phyloP scores from a whole-genome alignment of 2,329 filamentous ascomycete species.

The Aspergillus transmontanensis region DNA sequence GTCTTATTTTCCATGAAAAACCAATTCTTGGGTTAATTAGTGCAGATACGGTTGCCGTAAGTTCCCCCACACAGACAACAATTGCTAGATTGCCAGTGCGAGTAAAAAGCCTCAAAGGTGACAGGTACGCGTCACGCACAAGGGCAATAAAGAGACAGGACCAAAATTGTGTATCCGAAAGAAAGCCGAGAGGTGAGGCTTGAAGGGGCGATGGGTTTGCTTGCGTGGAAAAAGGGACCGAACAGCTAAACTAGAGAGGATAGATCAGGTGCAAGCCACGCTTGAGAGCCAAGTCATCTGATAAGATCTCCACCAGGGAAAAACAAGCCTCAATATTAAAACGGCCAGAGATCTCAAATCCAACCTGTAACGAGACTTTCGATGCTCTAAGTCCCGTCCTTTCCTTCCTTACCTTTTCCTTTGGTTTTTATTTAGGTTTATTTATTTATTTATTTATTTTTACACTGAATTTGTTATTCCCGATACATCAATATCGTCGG shows the following conservation, averaged over 20 bases:
- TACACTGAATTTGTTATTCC: not conserved
- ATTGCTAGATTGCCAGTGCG: not conserved
- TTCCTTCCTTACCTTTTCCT: not conserved
- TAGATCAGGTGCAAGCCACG: not conserved
- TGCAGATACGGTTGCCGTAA: too few species aligned
- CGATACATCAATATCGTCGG: not conserved
- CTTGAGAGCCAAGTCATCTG: conserved; percentile 6
- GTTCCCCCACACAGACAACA: not conserved
- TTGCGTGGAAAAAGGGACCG: not conserved
- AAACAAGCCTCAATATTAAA: conserved; percentile 2
- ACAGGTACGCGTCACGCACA: not conserved
- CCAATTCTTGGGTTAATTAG: not conserved
- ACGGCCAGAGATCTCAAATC: not conserved
- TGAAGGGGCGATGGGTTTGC: not conserved
- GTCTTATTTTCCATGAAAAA: not conserved
- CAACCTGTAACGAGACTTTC: not conserved
- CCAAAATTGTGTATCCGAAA: conserved; percentile 1
- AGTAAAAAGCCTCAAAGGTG: not conserved
- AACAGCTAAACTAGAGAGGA: not conserved
- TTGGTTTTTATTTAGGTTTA: not conserved
- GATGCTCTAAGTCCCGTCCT: not conserved
- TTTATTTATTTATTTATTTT: too few species aligned
- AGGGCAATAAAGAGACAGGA: not conserved
- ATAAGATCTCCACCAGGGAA: conserved; percentile 2
- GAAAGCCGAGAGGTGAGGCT: not conserved